Base-by-base conservation (phyloP, 208 protist species). In the Acanthamoeba healyi region DNA sequence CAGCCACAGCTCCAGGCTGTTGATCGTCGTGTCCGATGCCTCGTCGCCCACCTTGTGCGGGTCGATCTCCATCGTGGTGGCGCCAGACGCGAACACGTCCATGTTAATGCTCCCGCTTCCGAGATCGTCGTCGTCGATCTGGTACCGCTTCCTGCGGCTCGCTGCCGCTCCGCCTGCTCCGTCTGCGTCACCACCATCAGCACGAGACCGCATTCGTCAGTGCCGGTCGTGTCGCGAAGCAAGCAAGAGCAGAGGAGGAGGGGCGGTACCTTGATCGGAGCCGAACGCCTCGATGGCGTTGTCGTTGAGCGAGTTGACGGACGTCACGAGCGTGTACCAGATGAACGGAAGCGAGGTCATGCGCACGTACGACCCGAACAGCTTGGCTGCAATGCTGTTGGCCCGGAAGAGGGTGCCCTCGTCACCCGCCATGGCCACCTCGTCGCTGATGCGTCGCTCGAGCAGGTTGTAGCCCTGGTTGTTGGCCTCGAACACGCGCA, bases 1-100 rank as follows among this genome's bases (percentile, higher is more conserved):
- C 17, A 91, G 58, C 84, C 84, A 91, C 32, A 91, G 36, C 42
- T 91, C 56, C n/a, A 91, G 84, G 22, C 22, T 91, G 56, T 91
- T 91, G 56, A 91, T 86, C 1, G 77, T 61, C 12, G 34, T 40
- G 46, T 86, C 77, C 9, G 44, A 29, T 7, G 46, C 77, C 15
- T 86, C 77, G 29, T 34, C 46, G 19, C n/a, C n/a, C 12, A 86
- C 9, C 22, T 58, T 54, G 17, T 86, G 38, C 29, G 77, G 77
- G 46, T 86, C 77, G 46, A 86, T 19, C 42, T 86, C 77, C 77
- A 86, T 86, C 44, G 77, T 61, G 15, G 54, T 61, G 54, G 54
- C 54, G 15, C 54, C 4, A 4, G 54, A 42, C 4, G 77, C 5
- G 42, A 86, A 38, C 34, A 86, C 22, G 46, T 86, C 77, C 24